Evolutionary conservation across 176 grass and related monocot genomes (phyloP), one percentile per base, ranked within the genome.

Genomic region (Ananas comosus): DNA sequence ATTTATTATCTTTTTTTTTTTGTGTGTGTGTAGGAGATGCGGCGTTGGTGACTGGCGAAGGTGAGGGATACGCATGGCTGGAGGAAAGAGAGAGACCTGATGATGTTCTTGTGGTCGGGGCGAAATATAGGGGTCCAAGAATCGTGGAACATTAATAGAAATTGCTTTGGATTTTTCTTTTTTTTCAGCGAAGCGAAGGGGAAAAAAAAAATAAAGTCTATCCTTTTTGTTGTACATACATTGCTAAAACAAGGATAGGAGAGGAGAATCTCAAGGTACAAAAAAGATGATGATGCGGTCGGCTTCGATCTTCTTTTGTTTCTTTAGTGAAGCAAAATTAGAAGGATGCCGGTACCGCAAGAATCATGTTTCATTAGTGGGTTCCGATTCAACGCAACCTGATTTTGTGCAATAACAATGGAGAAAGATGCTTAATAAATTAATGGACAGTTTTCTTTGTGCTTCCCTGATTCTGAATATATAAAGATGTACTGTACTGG

Each of bases 61-160:
- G 27, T 10, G 74, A 84, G 8, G 64, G 48, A 50, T 81, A 88
- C 75, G 86, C 71, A 33, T 88, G 78, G 74, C 51, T 88, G 74
- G 81, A 88, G 63, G 86, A 85, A 48, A 67, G 16, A 42, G 81
- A 85, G 58, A 72, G 1, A 68, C 70, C 81, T 17, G 27, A 63
- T 21, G 70, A 85, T 72, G 78, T 85, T 71, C 14, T 71, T 33
- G 81, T 88, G 48, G 65, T 84, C 3, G 74, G 81, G 68, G 76
- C 70, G 63, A 64, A 64, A 64, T 88, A 84, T 71, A 80, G 72
- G 64, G 86, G 81, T 50, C 86, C 74, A 18, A 78, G 14, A 69
- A 85, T 85, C 69, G 5, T 78, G 28, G 73, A 73, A 25, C 78
- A 73, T 47, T 67, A 14, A 22, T 18, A 61, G 56, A 10, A 67